Evolutionary conservation across 2,329 filamentous ascomycete species (phyloP).

Genomic region (Mariannaea elegans): DNA sequence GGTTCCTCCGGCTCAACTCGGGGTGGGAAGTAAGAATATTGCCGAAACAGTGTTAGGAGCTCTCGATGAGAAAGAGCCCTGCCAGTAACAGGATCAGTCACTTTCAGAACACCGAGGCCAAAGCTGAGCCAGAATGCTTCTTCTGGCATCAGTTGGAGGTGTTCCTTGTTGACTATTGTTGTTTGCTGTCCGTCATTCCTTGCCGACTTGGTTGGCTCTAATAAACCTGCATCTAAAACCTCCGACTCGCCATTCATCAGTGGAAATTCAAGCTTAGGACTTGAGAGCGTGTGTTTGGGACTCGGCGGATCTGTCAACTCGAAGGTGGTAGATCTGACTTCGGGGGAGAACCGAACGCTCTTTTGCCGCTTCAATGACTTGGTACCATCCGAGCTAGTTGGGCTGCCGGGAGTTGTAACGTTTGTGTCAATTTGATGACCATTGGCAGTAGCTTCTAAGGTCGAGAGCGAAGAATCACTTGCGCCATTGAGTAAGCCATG

Average conservation of each 20-base stretch:
- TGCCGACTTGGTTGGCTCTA: not conserved
- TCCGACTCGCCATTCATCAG: slow-evolving; percentile 19
- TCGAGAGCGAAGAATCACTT: not conserved
- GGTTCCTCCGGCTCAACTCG: slow-evolving; percentile 46
- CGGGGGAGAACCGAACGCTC: slow-evolving; percentile 75
- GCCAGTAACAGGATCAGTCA: slow-evolving; percentile 62
- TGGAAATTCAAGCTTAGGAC: slow-evolving; percentile 20
- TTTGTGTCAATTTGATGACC: slow-evolving; percentile 14
- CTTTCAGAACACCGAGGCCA: slow-evolving; percentile 75
- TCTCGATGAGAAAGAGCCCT: slow-evolving; percentile 59
- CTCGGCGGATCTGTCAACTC: slow-evolving; percentile 61
- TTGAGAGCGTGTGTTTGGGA: slow-evolving; percentile 46
- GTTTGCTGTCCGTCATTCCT: not conserved
- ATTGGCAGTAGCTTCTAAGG: not conserved
- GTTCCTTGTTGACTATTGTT: slow-evolving; percentile 69
- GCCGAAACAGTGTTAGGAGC: slow-evolving; percentile 74
- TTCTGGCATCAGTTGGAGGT: slow-evolving; percentile 89
- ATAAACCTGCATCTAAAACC: slow-evolving; percentile 8
- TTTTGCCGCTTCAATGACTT: slow-evolving; percentile 59
- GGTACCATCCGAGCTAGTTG: slow-evolving; percentile 21
- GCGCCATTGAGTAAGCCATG: not conserved
- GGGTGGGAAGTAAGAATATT: slow-evolving; percentile 74
- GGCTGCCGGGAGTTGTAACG: slow-evolving; percentile 18
- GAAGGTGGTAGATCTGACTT: slow-evolving; percentile 72
- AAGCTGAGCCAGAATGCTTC: slow-evolving; percentile 93